A percentile compares a stretch with the other conserved stretches of the same genome.
Evolutionary conservation across 1,139 yeast genomes (phyloP).

Genomic region (Blastobotrys arbuscula): DNA sequence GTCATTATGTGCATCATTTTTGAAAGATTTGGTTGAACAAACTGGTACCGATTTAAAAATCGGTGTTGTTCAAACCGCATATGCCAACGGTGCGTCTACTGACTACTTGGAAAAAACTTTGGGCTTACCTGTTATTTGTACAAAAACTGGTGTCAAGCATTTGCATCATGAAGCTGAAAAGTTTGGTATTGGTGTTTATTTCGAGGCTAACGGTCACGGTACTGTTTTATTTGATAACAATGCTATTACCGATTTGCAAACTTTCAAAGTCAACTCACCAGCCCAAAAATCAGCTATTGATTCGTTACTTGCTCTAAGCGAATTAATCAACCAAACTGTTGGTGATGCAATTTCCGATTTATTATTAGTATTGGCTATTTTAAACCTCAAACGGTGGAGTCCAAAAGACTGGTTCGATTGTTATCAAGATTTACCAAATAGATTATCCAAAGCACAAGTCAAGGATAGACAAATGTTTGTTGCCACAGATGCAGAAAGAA

Average conservation of each 20-base stretch:
- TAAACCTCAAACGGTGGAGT: constrained; percentile 49
- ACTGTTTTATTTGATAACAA: constrained; percentile 76
- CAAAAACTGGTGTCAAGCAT: constrained; percentile 96
- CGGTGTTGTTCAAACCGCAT: constrained; percentile 96
- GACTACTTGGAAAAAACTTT: constrained; percentile 57
- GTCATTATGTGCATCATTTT: constrained; percentile 69
- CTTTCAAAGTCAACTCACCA: constrained; percentile 32
- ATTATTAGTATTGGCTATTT: constrained; percentile 64
- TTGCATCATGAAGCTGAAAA: constrained; percentile 81
- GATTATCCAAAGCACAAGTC: constrained; percentile 73
- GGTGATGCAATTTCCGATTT: constrained; percentile 96
- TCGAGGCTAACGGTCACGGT: constrained; percentile 99
- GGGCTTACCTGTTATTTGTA: constrained; percentile 75
- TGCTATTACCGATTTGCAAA: constrained; percentile 40
- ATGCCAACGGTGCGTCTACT: constrained; percentile 93
- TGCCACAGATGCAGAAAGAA: constrained; percentile 89
- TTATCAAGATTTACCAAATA: constrained; percentile 83
- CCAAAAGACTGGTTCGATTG: constrained; percentile 72
- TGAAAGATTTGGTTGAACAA: constrained; percentile 47
- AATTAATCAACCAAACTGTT: constrained; percentile 87
- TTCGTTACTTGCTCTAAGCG: constrained; percentile 52
- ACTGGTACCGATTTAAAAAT: constrained; percentile 38
- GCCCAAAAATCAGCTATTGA: constrained; percentile 43
- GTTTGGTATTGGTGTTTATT: constrained; percentile 87
- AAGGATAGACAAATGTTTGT: constrained; percentile 72